Evolutionary conservation across 2,329 filamentous ascomycete species (phyloP).

Genomic region (Bisporella sp.): DNA sequence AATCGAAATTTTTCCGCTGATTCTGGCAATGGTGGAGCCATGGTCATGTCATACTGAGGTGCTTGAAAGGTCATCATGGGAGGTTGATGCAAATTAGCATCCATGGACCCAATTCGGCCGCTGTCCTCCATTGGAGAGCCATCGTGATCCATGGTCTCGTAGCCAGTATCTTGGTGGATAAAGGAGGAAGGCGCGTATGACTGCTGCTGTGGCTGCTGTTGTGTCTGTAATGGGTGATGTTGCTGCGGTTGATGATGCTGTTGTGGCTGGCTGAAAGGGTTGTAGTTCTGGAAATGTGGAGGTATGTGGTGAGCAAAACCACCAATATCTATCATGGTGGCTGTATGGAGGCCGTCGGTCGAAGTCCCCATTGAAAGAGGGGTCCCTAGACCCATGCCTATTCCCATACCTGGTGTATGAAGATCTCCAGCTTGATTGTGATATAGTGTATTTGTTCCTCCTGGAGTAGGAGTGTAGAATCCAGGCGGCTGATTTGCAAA

Average conservation of each 20-base stretch:
- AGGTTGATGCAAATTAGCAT: conserved; percentile 54
- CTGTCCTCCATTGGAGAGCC: conserved; percentile 59
- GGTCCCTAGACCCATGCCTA: conserved; percentile 50
- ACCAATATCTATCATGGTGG: conserved; percentile 55
- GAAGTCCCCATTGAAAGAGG: conserved; percentile 73
- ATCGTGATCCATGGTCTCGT: conserved; percentile 73
- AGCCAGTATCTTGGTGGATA: conserved; percentile 71
- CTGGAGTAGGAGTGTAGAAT: conserved; percentile 84
- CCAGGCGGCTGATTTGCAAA: conserved; percentile 75
- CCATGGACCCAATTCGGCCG: conserved; percentile 47
- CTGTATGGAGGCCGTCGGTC: conserved; percentile 55
- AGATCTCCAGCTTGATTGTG: conserved; percentile 80
- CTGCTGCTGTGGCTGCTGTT: conserved; percentile 37
- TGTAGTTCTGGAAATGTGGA: conserved; percentile 58
- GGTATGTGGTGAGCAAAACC: conserved; percentile 51
- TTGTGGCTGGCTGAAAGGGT: conserved; percentile 62
- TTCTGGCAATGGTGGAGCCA: conserved; percentile 41
- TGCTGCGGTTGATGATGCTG: conserved; percentile 29
- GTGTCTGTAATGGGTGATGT: conserved; percentile 29
- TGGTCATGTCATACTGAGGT: conserved; percentile 38
- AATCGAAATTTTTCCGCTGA: conserved; percentile 75
- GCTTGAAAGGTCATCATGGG: conserved; percentile 53
- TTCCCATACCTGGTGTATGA: conserved; percentile 75
- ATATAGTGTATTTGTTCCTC: conserved; percentile 72
- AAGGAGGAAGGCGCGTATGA: conserved; percentile 75